Evolutionary conservation across 2,329 filamentous ascomycete genomes (phyloP).

Genomic region (Pezicula neosporulosa): DNA sequence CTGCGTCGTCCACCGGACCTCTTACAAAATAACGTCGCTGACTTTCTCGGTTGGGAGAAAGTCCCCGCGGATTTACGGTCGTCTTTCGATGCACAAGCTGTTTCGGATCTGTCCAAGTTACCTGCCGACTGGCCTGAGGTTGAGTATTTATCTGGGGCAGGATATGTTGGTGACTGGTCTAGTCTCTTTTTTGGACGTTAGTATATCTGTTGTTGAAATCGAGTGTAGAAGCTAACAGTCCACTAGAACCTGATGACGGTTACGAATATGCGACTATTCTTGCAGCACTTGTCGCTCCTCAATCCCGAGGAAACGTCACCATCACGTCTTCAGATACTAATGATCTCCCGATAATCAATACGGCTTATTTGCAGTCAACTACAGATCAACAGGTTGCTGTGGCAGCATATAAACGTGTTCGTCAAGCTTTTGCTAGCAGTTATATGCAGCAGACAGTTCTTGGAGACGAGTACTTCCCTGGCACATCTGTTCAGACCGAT

Average conservation of each 20-base stretch:
- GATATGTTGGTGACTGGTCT: conserved; percentile 7
- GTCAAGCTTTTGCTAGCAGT: conserved; percentile 25
- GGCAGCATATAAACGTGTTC: conserved; percentile 37
- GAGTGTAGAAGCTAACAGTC: background rate
- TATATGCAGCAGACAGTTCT: conserved; percentile 12
- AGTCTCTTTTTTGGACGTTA: background rate
- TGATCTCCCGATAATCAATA: conserved; percentile 35
- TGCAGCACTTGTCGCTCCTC: conserved; percentile 34
- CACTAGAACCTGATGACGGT: conserved; percentile 22
- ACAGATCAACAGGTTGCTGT: conserved; percentile 42
- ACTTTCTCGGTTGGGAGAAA: conserved; percentile 18
- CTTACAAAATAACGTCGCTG: conserved; percentile 8
- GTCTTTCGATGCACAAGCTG: background rate
- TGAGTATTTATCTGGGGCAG: conserved; percentile 9
- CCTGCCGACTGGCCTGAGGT: conserved; percentile 6
- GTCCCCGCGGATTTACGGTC: conserved; percentile 2
- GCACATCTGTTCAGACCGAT: conserved; percentile 13
- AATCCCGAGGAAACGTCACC: conserved; percentile 41
- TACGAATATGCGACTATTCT: conserved; percentile 30
- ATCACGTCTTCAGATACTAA: conserved; percentile 32
- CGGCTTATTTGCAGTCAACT: conserved; percentile 40
- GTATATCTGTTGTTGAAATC: background rate
- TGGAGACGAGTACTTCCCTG: conserved; percentile 17
- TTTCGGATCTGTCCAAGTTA: conserved; percentile 1
- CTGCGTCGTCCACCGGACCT: background rate